These are phyloP conservation scores for Caryopteris hybrid DNA, from an alignment of 305 asterid genomes.

Conservation along the genomic window DNA sequence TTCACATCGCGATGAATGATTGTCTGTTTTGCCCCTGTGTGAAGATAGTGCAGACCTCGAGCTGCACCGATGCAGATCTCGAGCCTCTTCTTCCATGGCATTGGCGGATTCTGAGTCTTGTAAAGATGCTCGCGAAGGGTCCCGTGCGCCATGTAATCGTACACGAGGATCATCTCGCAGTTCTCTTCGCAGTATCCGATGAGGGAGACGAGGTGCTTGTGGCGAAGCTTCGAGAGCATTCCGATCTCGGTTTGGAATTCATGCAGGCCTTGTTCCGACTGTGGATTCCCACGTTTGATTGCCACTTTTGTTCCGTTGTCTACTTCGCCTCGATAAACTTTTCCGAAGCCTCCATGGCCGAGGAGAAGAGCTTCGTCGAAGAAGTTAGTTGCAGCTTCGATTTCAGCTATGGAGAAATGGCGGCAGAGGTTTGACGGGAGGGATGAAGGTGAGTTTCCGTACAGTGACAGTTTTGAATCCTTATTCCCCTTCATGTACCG, in stretches of 20 bases:
- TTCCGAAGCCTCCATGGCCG: conserved; percentile 84
- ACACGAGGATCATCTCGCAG: conserved; percentile 81
- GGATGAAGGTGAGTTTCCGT: conserved; percentile 65
- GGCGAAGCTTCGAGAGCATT: conserved; percentile 87
- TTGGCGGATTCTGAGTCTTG: conserved; percentile 61
- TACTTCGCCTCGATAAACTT: conserved; percentile 68
- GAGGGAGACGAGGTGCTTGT: conserved; percentile 75
- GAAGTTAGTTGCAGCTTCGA: conserved; percentile 64
- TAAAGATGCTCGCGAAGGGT: conserved; percentile 81
- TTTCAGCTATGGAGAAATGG: conserved; percentile 70
- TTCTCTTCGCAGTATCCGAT: conserved; percentile 84
- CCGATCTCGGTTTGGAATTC: conserved; percentile 86
- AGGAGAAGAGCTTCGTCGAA: conserved; percentile 66
- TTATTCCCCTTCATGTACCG: conserved; percentile 17
- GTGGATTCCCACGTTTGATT: conserved; percentile 75
- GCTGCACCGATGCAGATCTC: conserved; percentile 92
- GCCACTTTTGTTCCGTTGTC: conserved; percentile 71
- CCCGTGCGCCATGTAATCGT: conserved; percentile 79
- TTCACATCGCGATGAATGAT: conserved; percentile 85
- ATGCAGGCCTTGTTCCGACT: conserved; percentile 65
- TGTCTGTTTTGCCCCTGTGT: conserved; percentile 78
- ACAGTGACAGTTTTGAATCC: conserved; percentile 23
- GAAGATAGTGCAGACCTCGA: conserved; percentile 85
- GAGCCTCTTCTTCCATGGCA: conserved; percentile 81
- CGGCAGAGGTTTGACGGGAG: conserved; percentile 69